Base-by-base conservation (phyloP, 345 rosid genomes). In the Lagerstroemia speciosa region DNA sequence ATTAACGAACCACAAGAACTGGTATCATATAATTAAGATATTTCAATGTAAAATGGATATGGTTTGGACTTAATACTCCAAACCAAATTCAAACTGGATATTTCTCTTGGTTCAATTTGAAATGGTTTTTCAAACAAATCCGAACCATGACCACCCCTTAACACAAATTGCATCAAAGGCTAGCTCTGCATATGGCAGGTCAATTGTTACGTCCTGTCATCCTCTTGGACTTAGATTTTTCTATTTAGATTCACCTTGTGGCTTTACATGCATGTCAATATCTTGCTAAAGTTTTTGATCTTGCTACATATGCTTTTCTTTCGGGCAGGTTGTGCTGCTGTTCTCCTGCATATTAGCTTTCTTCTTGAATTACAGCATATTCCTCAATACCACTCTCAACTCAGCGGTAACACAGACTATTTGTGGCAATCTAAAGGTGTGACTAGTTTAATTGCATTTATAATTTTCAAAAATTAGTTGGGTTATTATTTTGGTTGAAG, bases 331-430 rank as follows among this genome's bases (percentile, higher is more conserved):
- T 70, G 87, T 94, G 78, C 64, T 94, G 75, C 68, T 89, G 66
- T 77, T 86, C 78, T 94, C 99, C 46, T 92, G 98, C 66, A 71
- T 79, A 24, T 74, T 94, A 77, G 98, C 99, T 72, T 94, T 94
- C 90, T 90, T 92, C 88, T 80, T 94, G 82, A 92, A 92, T 78
- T 94, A 94, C 80, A 78, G 96, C 73, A 87, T 94, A 48, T 94
- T 94, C 85, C 87, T 92, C 32, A 94, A 94, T 78, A 94, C 99
- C 53, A 89, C 97, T 76, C 96, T 94, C 68, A 94, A 94, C 80
- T 94, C 99, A 60, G 99, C 98, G 3, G 78, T 94, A 45, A 94
- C 96, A 0, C 99, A 94, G 78, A 94, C 98, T 65, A 88, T 94
- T 60, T 94, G 99, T 65, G 99, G 99, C 68, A 94, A 94, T 75